phyloP scores from a whole-genome alignment of 2,329 filamentous ascomycete species.

The Zasmidium citrigriseum region DNA sequence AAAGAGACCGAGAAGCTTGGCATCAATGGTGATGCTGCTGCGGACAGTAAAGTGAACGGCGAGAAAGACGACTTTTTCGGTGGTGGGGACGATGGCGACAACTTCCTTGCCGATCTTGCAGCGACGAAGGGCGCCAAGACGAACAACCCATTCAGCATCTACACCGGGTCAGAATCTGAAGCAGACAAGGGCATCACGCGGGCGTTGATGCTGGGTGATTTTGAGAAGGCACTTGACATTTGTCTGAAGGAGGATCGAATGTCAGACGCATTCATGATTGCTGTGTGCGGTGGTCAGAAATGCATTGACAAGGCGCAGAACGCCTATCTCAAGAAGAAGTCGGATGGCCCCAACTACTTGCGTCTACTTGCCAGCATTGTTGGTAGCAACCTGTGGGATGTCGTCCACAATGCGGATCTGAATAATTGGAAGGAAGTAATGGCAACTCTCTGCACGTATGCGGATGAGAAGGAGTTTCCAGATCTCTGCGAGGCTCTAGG shows the following conservation, averaged over 20 bases:
- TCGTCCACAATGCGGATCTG: slow-evolving; percentile 93
- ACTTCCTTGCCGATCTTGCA: slow-evolving; percentile 81
- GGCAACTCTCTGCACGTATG: slow-evolving; percentile 93
- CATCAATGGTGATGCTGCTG: slow-evolving; percentile 58
- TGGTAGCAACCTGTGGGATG: slow-evolving; percentile 95
- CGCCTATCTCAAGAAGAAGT: slow-evolving; percentile 82
- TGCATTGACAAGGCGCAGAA: slow-evolving; percentile 92
- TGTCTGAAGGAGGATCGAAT: slow-evolving; percentile 86
- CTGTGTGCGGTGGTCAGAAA: slow-evolving; percentile 91
- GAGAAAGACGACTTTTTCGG: slow-evolving; percentile 69
- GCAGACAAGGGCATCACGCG: slow-evolving; percentile 85
- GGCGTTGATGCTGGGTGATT: slow-evolving; percentile 85
- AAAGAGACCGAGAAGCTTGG: slow-evolving; percentile 42
- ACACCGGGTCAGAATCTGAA: slow-evolving; percentile 77
- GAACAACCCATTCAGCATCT: slow-evolving; percentile 90
- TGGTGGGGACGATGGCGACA: slow-evolving; percentile 69
- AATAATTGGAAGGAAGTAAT: slow-evolving; percentile 96
- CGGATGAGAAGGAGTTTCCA: slow-evolving; percentile 85
- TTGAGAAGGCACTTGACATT: slow-evolving; percentile 84
- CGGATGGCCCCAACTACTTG: slow-evolving; percentile 84
- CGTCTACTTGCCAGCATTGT: slow-evolving; percentile 89
- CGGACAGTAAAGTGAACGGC: slow-evolving; percentile 25
- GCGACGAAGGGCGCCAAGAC: slow-evolving; percentile 90
- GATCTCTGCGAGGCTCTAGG: slow-evolving; percentile 94
- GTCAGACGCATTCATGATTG: slow-evolving; percentile 96